Evolutionary conservation across 441 rosid species (phyloP), one percentile per base, ranked within the genome.

Genomic region (Euphorbia corollata): DNA sequence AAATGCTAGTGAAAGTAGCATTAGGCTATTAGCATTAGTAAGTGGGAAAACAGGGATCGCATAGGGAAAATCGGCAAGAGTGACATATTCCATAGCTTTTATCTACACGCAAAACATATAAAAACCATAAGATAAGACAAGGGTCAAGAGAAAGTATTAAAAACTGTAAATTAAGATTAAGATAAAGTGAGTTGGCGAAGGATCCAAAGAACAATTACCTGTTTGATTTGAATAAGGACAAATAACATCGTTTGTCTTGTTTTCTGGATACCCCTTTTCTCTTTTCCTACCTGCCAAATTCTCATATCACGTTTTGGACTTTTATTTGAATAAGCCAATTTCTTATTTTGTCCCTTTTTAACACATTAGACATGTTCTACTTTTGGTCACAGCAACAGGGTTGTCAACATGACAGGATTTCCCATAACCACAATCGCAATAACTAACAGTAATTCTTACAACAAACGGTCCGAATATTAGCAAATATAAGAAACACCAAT

Each of bases 231-330:
- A 36, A 36, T 36, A 8, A 5, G 4, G 32, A 67, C 18, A 10
- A 8, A 9, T 54, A 23, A n/a, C 22, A 0, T n/a, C 36, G 6
- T 61, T 64, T 30, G 67, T 69, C 64, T 18, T 41, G 48, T 38
- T 16, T 32, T 55, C 53, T 23, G 9, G 34, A 38, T 30, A 8
- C 2, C 48, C 53, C 65, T 19, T 32, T 24, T 34, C 62, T 9
- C 13, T 18, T 55, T 18, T 65, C 74, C 56, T 18, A 41, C 5
- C 36, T 62, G 38, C 74, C 78, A 69, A 67, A 67, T 27, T 5
- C n/a, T 4, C 32, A 45, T 45, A 45, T 45, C 50, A 45, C 50
- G 11, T 45, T 34, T 51, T 58, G 36, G 30, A 20, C 20, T 3
- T 41, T 9, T 16, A 2, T 20, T 41, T 16, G 16, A 10, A 8